These are phyloP conservation scores for Tilletia setariae DNA, from an alignment of 1,284 basidiomycete genomes.

Conservation along the genomic window DNA sequence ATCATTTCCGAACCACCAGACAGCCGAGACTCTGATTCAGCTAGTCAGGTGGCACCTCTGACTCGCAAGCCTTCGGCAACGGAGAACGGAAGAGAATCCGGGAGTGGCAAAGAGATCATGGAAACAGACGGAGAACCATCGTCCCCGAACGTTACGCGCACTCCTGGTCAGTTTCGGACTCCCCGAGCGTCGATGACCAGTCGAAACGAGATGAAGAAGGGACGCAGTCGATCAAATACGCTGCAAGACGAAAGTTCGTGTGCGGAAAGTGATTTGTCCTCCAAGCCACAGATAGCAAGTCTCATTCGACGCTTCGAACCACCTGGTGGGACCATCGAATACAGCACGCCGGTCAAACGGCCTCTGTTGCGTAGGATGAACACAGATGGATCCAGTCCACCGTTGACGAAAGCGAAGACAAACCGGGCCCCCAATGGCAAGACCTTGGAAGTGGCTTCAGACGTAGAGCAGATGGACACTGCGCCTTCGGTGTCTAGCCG, in stretches of 20 bases:
- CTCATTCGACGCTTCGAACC: constrained; percentile 32
- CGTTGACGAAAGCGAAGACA: background rate
- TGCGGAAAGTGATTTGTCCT: constrained; percentile 34
- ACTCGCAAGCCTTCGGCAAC: background rate
- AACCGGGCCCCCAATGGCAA: background rate
- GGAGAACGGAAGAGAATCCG: background rate
- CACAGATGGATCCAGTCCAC: constrained; percentile 6
- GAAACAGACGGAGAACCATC: constrained; percentile 16
- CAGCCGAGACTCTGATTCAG: background rate
- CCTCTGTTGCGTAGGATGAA: background rate
- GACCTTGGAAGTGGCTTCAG: background rate
- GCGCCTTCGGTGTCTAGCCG: constrained; percentile 4
- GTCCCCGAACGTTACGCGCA: constrained; percentile 37
- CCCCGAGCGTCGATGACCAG: background rate
- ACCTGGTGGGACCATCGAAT: constrained; percentile 22
- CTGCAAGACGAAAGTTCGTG: constrained; percentile 41
- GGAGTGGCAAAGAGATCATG: constrained; percentile 9
- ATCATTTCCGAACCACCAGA: background rate
- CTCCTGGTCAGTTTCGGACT: constrained; percentile 56
- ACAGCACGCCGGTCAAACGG: background rate
- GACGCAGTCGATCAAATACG: constrained; percentile 55
- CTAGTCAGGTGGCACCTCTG: background rate
- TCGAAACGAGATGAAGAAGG: constrained; percentile 59
- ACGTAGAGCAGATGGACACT: constrained; percentile 6
- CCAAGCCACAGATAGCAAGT: constrained; percentile 20